Base-by-base conservation (phyloP, 495 filamentous ascomycete species). In the Parmelia sp. region DNA sequence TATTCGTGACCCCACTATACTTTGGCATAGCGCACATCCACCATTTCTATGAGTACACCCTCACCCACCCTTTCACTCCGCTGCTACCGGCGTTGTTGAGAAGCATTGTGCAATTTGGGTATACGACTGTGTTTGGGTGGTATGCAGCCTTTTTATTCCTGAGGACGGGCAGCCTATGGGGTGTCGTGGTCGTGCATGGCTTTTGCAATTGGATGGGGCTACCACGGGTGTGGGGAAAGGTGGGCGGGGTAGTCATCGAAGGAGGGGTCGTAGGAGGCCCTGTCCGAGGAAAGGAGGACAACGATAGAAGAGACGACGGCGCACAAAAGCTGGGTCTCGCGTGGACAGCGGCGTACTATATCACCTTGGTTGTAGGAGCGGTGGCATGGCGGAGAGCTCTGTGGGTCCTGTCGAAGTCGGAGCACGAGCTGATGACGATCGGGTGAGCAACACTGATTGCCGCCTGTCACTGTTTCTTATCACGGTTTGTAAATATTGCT, bases 11-110 rank as follows among this genome's bases (percentile, higher is more conserved):
- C 0, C 94, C 94, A 3, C 75, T 97, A 14, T 89, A 96, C 75
- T 98, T 98, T 73, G 94, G 95, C 61, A 88, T 98, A 58, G 90
- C 92, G 15, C 94, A 98, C 77, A 74, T 96, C 35, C 93, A 98
- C 75, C 94, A 97, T 76, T 90, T 92, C 74, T 96, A 96, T 77
- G 94, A 98, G 76, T 97, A 93, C 77, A 84, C 86, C 37, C 77
- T 96, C 14, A 88, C 86, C 1, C 84, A 96, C 70, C 91, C 93
- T 21, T 78, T 84, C 66, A 85, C 87, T 3, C 80, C 88, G 8
- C 67, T 83, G 17, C 47, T 79, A 7, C 77, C 79, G 2, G 86
- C 85, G 8, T 62, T 92, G 1, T 65, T 90, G 8, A 85, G 90
- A 53, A 89, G 89, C 1, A 47, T 91, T 25, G 83, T 97, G 66